These are phyloP conservation scores for Cyberlindnera meyerae DNA, from an alignment of 805 yeast genomes.

Conservation along the genomic window DNA sequence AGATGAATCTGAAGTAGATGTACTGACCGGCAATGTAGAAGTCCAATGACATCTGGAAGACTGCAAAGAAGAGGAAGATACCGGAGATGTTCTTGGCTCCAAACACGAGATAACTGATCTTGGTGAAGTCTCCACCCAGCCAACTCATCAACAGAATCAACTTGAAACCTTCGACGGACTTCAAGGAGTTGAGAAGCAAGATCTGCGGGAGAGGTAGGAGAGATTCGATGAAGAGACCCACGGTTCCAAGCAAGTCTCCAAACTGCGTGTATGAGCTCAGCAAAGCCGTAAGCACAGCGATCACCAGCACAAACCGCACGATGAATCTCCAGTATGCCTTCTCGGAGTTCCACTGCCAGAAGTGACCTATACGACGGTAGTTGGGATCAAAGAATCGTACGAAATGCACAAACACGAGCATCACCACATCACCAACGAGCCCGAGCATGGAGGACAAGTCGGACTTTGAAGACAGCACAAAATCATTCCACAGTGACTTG, in stretches of 20 bases:
- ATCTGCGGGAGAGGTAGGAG: constrained; percentile 75
- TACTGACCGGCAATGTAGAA: constrained; percentile 69
- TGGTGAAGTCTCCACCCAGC: constrained; percentile 84
- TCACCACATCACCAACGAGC: constrained; percentile 10
- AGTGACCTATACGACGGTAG: constrained; percentile 56
- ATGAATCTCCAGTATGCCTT: constrained; percentile 60
- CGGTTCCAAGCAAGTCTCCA: constrained; percentile 50
- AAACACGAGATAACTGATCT: constrained; percentile 66
- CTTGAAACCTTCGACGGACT: constrained; percentile 75
- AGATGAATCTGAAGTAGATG: constrained; percentile 51
- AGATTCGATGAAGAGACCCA: constrained; percentile 69
- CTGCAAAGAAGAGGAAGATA: constrained; percentile 63
- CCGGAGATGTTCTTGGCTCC: constrained; percentile 68
- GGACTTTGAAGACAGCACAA: neutral
- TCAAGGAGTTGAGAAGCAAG: constrained; percentile 57
- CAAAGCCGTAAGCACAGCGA: constrained; percentile 33
- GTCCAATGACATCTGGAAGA: constrained; percentile 75
- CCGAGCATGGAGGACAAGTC: constrained; percentile 9
- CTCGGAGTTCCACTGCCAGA: constrained; percentile 85
- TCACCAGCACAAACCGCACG: constrained; percentile 18
- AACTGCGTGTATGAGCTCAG: constrained; percentile 34
- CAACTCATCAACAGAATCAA: constrained; percentile 71
- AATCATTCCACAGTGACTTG: constrained; percentile 3
- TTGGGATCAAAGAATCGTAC: constrained; percentile 66
- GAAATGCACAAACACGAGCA: constrained; percentile 31